Evolutionary conservation across 140 eudicot genomes (phyloP).

Genomic region (Stevia rebaudiana): DNA sequence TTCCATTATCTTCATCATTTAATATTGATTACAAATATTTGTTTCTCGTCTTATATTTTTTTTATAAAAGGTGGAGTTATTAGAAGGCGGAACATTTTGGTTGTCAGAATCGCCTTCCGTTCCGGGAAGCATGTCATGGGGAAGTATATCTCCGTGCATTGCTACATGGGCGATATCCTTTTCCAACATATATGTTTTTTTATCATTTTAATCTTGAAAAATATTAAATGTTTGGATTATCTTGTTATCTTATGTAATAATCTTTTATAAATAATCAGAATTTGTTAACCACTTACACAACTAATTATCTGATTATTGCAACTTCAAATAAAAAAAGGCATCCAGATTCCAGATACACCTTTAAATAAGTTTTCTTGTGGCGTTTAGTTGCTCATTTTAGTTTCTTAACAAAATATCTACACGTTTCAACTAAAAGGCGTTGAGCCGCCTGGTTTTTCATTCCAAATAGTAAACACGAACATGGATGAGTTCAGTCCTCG

Average conservation of each 20-base stretch:
- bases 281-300: not conserved
- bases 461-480: constrained; percentile 88
- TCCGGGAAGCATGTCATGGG: constrained; percentile 99
- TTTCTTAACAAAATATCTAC: constrained; percentile 68
- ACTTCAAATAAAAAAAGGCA: too few relatives aligned
- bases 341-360: not conserved
- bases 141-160: constrained; percentile 72
- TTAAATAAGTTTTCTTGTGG: not conserved
- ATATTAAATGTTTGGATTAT: not conserved
- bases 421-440: constrained; percentile 93
- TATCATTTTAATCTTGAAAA: constrained; percentile 8
- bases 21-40: not conserved
- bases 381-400: not conserved
- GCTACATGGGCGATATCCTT: constrained; percentile 99
- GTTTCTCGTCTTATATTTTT: not conserved
- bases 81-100: constrained; percentile 99
- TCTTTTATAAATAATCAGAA: not conserved
- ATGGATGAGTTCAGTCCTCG: constrained; percentile 95
- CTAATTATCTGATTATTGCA: not conserved
- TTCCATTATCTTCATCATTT: too few relatives aligned
- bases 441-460: constrained; percentile 94
- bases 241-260: not conserved
- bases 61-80: constrained; percentile 65
- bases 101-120: constrained; percentile 95
- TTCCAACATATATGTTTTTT: constrained; percentile 10